Evolutionary conservation across 768 basidiomycete species (phyloP), one percentile per base, ranked within the genome.

Genomic region (Amylocystis lapponica): DNA sequence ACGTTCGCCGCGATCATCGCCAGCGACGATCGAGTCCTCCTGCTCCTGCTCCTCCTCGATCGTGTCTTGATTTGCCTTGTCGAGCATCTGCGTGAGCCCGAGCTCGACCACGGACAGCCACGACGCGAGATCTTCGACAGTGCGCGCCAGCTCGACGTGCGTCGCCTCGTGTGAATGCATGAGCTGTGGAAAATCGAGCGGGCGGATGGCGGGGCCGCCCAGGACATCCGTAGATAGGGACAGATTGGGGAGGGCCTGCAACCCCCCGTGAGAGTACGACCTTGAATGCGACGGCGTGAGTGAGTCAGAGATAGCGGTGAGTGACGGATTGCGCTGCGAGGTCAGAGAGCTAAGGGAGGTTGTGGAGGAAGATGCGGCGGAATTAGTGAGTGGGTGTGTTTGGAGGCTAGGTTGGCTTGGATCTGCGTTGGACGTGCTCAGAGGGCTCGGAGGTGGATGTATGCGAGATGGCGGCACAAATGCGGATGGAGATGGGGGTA

Each of bases 101-200:
- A 60, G 64, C 55, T 91, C 86, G 1, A 94, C 75, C 0, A 81
- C 70, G 4, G 74, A 72, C 44, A 97, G 62, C 89, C 88, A 94
- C 49, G 75, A 70, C 2, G 75, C 71, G 27, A 97, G 74, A 55
- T 86, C 80, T 34, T 83, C 83, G 9, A 95, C 77, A 3, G 82
- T 85, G 33, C 70, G 64, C 33, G 79, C 80, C 36, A 97, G 72
- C 57, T 90, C 85, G 1, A 67, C 60, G 50, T 86, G 83, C 1
- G 83, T 79, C 26, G 69, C 72, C 9, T 79, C 81, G 21, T 67
- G 66, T 5, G 72, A 72, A 16, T 76, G 69, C 47, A 83, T 62
- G 17, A 77, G 59, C 20, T 69, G 62, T 5, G 63, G 62, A 47
- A 91, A 84, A 58, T 94, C 81, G n/a, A 96, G 68, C 2, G 86